Evolutionary conservation across 495 filamentous ascomycete genomes (phyloP).

Genomic region (Cairneyella variabilis): DNA sequence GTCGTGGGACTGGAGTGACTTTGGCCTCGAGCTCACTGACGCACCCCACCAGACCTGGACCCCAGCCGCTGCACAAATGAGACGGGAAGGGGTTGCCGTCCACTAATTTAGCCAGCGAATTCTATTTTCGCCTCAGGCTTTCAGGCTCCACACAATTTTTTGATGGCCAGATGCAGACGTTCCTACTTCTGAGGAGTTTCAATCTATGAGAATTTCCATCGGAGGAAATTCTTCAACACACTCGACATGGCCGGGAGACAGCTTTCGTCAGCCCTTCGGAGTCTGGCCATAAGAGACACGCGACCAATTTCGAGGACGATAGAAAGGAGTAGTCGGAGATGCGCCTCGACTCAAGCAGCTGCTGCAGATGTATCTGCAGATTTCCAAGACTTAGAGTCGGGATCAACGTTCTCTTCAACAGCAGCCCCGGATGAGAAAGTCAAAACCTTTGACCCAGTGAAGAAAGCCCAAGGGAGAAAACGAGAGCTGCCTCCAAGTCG

Average conservation of each 20-base stretch:
- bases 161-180: too few species aligned
- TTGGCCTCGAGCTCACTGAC: too few species aligned
- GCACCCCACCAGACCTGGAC: too few species aligned
- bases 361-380: slow-evolving; percentile 20
- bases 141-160: too few species aligned
- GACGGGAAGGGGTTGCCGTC: too few species aligned
- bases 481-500: slow-evolving; percentile 63
- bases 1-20: too few species aligned
- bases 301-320: slow-evolving; percentile 27
- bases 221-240: too few species aligned
- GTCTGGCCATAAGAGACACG: slow-evolving; percentile 14
- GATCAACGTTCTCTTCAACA: slow-evolving; percentile 37
- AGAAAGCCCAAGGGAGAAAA: slow-evolving; percentile 45
- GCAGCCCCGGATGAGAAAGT: slow-evolving; percentile 32
- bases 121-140: too few species aligned
- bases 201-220: too few species aligned
- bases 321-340: slow-evolving; percentile 33
- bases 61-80: too few species aligned
- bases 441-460: slow-evolving; percentile 55
- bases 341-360: slow-evolving; percentile 42
- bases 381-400: slow-evolving; percentile 33
- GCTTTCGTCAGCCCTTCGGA: slow-evolving; percentile 19
- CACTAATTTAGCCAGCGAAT: too few species aligned
- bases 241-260: slow-evolving; percentile 28
- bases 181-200: too few species aligned